Evolutionary conservation across 192 early-diverging fungal species (phyloP), one percentile per base, ranked within the genome.

Genomic region (Rhizophagus sp.): DNA sequence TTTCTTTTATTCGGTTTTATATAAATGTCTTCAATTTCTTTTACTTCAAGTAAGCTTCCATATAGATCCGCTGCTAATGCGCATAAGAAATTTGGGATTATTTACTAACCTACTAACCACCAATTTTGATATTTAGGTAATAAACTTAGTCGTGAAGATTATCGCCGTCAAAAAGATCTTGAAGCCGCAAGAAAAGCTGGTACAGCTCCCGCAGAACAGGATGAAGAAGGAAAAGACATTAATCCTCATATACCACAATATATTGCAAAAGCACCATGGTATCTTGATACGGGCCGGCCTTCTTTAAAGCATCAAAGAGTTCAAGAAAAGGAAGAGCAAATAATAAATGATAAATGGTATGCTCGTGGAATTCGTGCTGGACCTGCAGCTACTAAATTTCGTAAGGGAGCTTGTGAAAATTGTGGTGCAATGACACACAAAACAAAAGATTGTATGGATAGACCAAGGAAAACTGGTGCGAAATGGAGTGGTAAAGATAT

Each of bases 221-320:
- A 96, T 84, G 93, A 92, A 33, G 92, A 94, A 57, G 98, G 97
- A 50, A 92, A 91, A 30, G 94, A 95, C 80, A 98, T 99, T 88
- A 99, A 99, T 83, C 98, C 98, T 24, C 97, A 99, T 82, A 99
- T 98, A 66, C 98, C 98, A 7, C 91, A 97, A 75, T 98, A 94
- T 84, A 98, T 98, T 86, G 92, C 95, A 13, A 91, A 97, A 62
- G 96, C 96, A 65, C 98, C 98, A 81, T 99, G 88, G 94, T 95
- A 95, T 82, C 85, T 95, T 63, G 92, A 93, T 81, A 91, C 92
- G 17, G 95, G 94, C 17, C 85, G 93, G 81, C 84, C 92, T 0
- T 94, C 96, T 2, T 89, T 98, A 70, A 95, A 95, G 79, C 97
- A 98, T 87, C 96, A 99, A 83, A 90, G 91, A 41, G 83, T 87